Base-by-base conservation (phyloP, 2,329 filamentous ascomycete species). In the Pestalotiopsis sp. region DNA sequence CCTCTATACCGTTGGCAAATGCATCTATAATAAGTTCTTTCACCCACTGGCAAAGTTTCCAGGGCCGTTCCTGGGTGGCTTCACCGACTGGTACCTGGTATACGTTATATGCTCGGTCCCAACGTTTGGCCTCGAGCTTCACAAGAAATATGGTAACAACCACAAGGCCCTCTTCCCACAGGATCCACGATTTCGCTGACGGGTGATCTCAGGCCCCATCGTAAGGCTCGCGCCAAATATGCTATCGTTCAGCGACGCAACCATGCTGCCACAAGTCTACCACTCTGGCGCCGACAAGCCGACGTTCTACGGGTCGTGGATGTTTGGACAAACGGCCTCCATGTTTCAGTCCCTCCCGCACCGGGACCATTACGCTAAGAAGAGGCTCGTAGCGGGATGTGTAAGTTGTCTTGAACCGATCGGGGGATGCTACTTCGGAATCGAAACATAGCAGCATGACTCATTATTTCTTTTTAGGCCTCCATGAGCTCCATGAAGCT, bases 331-430 rank as follows among this genome's bases (percentile, higher is more conserved):
- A 13, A 67, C 65, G 52, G 52, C 65, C 9, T 45, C 56, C 25
- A 67, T 67, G 52, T 61, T 67, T 52, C 65, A 67, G 65, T 67
- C 65, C 36, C 52, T 67, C 14, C 56, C 31, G 27, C 65, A 58
- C 56, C 41, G 39, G 13, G 65, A 67, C 23, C 65, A 67, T 38
- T 67, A 67, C 39, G 56, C 31, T 13, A 61, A 67, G 36, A 67
- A 61, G 27, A 59, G 27, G 39, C 65, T 67, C 25, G 65, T 67
- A 11, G 49, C 65, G 25, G 49, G 25, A 27, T 67, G 56, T 61
- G 65, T 67, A 59, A 59, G 57, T 59, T 52, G 45, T 52, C 45
- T 59, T 59, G 23, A 23, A 23, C 23, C 23, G 23, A 23, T 23
- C 23, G 23, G 23, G 23, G 23, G n/a, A 20, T 7, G 14, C 27